Percentiles rank a stretch among this genome's conserved stretches.
These are phyloP conservation scores for Blepharisma undulans DNA, from an alignment of 169 alveolate genomes.

Conservation along the genomic window DNA sequence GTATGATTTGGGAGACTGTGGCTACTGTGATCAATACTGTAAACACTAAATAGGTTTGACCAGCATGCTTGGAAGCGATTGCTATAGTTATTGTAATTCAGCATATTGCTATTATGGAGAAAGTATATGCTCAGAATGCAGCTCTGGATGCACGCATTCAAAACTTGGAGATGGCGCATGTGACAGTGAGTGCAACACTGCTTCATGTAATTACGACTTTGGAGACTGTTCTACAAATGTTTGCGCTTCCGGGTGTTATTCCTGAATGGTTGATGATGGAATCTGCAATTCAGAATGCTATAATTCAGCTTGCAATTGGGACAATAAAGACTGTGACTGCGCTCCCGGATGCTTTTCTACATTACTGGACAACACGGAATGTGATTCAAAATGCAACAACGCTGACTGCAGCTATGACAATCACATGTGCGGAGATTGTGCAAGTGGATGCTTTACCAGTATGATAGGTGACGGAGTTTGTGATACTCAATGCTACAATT, in stretches of 20 bases:
- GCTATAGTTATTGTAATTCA: neutral
- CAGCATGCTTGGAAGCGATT: neutral
- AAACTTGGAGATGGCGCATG: neutral
- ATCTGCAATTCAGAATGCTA: neutral
- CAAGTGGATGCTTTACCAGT: constrained; percentile 10
- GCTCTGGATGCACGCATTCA: neutral
- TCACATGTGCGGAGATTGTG: neutral
- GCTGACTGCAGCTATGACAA: neutral
- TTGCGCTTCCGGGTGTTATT: constrained; percentile 8
- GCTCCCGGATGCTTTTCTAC: neutral
- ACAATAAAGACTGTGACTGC: neutral
- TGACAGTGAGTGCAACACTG: neutral
- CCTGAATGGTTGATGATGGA: neutral
- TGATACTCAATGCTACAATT: neutral
- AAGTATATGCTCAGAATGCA: neutral
- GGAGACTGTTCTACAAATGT: neutral
- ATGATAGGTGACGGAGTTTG: neutral
- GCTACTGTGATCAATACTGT: neutral
- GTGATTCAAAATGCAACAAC: neutral
- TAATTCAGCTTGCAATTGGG: constrained; percentile 8
- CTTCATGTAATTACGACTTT: neutral
- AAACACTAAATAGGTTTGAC: neutral
- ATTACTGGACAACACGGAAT: neutral
- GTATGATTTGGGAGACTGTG: constrained; percentile 33
- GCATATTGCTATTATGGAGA: neutral